Conservation (phyloP, 768 basidiomycete species). For the Saitozyma sp. region DNA sequence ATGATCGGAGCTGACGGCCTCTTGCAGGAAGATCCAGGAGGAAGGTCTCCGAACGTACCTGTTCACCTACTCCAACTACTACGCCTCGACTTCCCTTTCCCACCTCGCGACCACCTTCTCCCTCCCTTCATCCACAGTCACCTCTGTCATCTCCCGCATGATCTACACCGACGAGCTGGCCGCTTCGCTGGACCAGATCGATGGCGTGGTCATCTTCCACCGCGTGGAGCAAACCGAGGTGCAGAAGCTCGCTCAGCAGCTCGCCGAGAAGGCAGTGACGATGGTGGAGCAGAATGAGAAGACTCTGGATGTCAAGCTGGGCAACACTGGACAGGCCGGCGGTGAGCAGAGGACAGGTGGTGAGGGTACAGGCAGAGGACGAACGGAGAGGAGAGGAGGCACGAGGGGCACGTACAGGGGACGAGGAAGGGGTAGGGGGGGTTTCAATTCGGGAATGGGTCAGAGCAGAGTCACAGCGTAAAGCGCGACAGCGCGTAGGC, state of each 20-base stretch:
- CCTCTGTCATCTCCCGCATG: constrained; percentile 94
- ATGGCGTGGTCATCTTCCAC: constrained; percentile 88
- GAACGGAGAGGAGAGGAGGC: constrained; percentile 61
- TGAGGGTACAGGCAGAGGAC: constrained; percentile 19
- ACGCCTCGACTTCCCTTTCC: constrained; percentile 83
- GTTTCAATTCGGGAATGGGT: constrained; percentile 42
- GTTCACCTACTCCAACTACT: constrained; percentile 95
- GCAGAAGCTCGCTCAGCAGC: constrained; percentile 82
- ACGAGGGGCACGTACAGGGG: constrained; percentile 22
- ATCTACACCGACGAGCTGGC: constrained; percentile 92
- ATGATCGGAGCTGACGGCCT: constrained; percentile 8
- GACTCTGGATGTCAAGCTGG: constrained; percentile 77
- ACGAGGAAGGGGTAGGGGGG: constrained; percentile 44
- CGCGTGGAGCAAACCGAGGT: constrained; percentile 81
- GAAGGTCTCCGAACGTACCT: constrained; percentile 95
- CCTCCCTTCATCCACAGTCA: constrained; percentile 74
- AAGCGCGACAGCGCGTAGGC: too few species aligned
- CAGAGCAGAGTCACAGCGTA: constrained; percentile 28
- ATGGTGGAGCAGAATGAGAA: constrained; percentile 94
- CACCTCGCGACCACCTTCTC: constrained; percentile 86
- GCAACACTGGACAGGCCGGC: constrained; percentile 58
- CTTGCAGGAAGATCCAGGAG: constrained; percentile 89
- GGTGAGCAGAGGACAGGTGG: constrained; percentile 55
- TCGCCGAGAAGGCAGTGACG: constrained; percentile 81
- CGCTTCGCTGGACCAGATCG: constrained; percentile 88